phyloP scores from a whole-genome alignment of 2,329 filamentous ascomycete species.

The Chalaropsis ovoidea region DNA sequence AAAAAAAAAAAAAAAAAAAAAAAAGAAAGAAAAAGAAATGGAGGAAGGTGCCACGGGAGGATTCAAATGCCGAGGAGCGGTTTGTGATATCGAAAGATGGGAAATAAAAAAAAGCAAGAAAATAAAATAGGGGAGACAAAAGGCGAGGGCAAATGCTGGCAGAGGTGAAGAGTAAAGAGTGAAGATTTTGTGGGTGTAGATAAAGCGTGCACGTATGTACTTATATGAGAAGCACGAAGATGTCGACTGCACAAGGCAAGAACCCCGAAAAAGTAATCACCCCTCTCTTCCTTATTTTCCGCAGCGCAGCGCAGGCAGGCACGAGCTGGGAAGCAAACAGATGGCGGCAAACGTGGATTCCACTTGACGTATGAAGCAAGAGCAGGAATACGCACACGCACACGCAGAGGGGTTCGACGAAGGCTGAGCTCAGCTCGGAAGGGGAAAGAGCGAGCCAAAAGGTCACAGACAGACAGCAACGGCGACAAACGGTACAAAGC shows the following conservation, averaged over 20 bases:
- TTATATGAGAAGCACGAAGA: neutral
- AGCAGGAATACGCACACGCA: neutral
- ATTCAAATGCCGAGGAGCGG: neutral
- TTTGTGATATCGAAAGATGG: neutral
- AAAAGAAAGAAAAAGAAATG: constrained; percentile 21
- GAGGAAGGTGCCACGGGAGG: constrained; percentile 11
- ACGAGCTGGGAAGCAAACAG: neutral
- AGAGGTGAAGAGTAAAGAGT: neutral
- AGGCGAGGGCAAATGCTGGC: constrained; percentile 8
- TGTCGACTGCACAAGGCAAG: neutral
- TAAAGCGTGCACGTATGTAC: neutral
- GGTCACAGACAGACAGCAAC: neutral
- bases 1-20: constrained; percentile 20
- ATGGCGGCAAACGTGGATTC: neutral
- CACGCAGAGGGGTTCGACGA: neutral
- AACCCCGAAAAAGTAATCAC: constrained; percentile 6
- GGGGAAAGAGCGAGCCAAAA: neutral
- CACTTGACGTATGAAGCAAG: neutral
- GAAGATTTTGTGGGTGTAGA: neutral
- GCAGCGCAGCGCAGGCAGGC: neutral
- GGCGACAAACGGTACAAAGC: neutral
- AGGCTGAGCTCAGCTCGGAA: no score
- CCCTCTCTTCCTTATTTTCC: constrained; percentile 1
- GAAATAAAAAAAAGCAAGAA: constrained; percentile 11
- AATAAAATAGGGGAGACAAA: constrained; percentile 10